Evolutionary conservation across 257 asterid genomes (phyloP), one percentile per base, ranked within the genome.

Genomic region (Solanum neorickii): DNA sequence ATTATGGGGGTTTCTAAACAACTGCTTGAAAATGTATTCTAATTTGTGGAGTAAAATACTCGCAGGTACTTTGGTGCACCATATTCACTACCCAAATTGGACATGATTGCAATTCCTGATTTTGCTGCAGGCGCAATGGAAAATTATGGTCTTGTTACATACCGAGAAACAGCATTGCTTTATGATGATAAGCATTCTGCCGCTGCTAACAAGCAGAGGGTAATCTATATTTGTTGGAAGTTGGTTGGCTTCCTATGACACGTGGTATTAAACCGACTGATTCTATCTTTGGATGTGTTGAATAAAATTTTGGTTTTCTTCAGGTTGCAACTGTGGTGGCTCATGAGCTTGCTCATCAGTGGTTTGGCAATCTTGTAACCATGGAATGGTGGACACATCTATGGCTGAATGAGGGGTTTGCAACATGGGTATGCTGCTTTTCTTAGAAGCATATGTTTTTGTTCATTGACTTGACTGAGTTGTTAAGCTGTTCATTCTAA

Each of bases 301-400:
- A 72, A 72, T n/a, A 49, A 86, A 52, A 47, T 2, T 87, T 86
- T 37, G 89, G 75, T 87, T 83, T 62, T 82, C 84, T 87, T 87
- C 92, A 95, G 99, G 99, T 96, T 92, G 95, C 98, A 27, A 93
- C 91, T 80, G 98, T 95, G 87, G 99, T 96, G 85, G 98, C 98
- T 88, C 99, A 96, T 91, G 99, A 96, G 91, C 95, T 96, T 83
- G 99, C 98, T 76, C 99, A 95, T 88, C 98, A 96, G 93, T 96
- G 99, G 99, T 95, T 96, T 91, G 99, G 99, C 85, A 96, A 96
- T 94, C 99, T 96, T 78, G 98, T 96, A 86, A 96, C 98, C 29
- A 96, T 96, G 99, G 98, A 96, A 90, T 96, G 99, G 99, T 96
- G 99, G 99, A 96, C 99, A 3, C 99, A 96, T 92, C 91, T 96